Percentiles rank a stretch among this genome's conserved stretches.
Evolutionary conservation across 1,139 yeast genomes (phyloP).

Genomic region (Yamadazyma trypodendri): DNA sequence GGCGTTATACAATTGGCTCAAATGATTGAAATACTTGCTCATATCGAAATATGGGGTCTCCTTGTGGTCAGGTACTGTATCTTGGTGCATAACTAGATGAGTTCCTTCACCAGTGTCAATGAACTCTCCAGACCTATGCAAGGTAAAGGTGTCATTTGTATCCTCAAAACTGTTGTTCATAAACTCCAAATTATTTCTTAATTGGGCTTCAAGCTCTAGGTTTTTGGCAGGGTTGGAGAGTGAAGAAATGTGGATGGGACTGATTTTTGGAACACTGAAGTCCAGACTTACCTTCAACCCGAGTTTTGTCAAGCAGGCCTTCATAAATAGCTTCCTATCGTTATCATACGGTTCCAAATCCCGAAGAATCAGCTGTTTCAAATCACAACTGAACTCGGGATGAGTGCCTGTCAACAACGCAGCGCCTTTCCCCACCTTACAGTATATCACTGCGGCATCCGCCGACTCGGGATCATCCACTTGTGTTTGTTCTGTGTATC

Average conservation of each 20-base stretch:
- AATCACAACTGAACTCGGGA: conserved; percentile 74
- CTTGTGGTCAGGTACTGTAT: conserved; percentile 41
- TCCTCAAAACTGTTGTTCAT: conserved; percentile 47
- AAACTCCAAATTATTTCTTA: conserved; percentile 43
- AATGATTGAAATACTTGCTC: conserved; percentile 47
- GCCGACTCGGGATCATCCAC: conserved; percentile 32
- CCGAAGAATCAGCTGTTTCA: conserved; percentile 17
- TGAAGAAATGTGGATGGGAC: conserved; percentile 58
- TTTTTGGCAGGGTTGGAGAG: conserved; percentile 21
- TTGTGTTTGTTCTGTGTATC: conserved; percentile 48
- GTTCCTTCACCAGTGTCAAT: conserved; percentile 32
- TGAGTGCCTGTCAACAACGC: conserved; percentile 85
- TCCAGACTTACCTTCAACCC: conserved; percentile 67
- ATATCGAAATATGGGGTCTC: conserved; percentile 75
- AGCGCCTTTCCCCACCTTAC: conserved; percentile 70
- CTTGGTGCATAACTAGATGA: conserved; percentile 29
- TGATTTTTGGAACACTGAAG: conserved; percentile 59
- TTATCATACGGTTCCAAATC: conserved; percentile 26
- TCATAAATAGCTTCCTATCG: conserved; percentile 60
- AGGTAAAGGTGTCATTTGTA: conserved; percentile 51
- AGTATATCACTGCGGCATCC: conserved; percentile 64
- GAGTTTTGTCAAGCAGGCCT: conserved; percentile 52
- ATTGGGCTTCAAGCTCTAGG: conserved; percentile 24
- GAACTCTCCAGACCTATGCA: conserved; percentile 30
- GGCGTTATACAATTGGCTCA: conserved; percentile 30